Evolutionary conservation across 306 rosid species (phyloP).

Genomic region (Ziziphus jujuba): DNA sequence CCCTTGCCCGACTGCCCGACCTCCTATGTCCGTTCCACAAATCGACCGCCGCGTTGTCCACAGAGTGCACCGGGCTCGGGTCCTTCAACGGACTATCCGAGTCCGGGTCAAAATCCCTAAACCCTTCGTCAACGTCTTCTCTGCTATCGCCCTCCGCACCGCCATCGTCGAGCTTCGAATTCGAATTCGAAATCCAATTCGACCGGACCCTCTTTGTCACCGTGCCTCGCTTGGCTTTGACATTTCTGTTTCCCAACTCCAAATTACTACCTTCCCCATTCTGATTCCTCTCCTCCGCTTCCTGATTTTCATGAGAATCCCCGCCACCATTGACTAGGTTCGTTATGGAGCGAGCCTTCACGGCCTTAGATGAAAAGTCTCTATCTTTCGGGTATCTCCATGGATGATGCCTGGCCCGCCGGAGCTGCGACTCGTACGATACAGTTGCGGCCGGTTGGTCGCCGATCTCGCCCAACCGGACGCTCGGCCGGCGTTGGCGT

Average conservation of each 20-base stretch:
- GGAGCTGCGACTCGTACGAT: slow-evolving; percentile 41
- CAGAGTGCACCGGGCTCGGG: slow-evolving; percentile 41
- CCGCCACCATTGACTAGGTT: slow-evolving; percentile 47
- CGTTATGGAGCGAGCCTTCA: slow-evolving; percentile 49
- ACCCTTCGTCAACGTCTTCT: slow-evolving; percentile 40
- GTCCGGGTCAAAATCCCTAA: slow-evolving; percentile 44
- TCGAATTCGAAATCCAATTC: slow-evolving; percentile 34
- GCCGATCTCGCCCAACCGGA: slow-evolving; percentile 75
- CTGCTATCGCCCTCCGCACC: slow-evolving; percentile 15
- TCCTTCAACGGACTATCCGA: slow-evolving; percentile 37
- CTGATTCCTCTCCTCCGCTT: slow-evolving; percentile 26
- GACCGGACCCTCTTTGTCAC: slow-evolving; percentile 54
- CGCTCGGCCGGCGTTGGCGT: slow-evolving; percentile 77
- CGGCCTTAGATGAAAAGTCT: slow-evolving; percentile 33
- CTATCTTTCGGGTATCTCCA: slow-evolving; percentile 49
- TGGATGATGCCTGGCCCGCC: slow-evolving; percentile 35
- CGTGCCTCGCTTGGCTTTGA: slow-evolving; percentile 50
- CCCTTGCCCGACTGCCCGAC: slow-evolving; percentile 32
- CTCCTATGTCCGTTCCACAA: slow-evolving; percentile 36
- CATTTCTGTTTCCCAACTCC: slow-evolving; percentile 40
- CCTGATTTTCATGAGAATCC: slow-evolving; percentile 23
- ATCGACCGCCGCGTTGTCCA: slow-evolving; percentile 35
- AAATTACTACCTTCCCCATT: slow-evolving; percentile 26
- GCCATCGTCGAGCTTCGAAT: slow-evolving; percentile 29
- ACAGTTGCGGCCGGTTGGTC: slow-evolving; percentile 44